Evolutionary conservation across 257 asterid genomes (phyloP), one percentile per base, ranked within the genome.

Genomic region (Voacanga thouarsii): DNA sequence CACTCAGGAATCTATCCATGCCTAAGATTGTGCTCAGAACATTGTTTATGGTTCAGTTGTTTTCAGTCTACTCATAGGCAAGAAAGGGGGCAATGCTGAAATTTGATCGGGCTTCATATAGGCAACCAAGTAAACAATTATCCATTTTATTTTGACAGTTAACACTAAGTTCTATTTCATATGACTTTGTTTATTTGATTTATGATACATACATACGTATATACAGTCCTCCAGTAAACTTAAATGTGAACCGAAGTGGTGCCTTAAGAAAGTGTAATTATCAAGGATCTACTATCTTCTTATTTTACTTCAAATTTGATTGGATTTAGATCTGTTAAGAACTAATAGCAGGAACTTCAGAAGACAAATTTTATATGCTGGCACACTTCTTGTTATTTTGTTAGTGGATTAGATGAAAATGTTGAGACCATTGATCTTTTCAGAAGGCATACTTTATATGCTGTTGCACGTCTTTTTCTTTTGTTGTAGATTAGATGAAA

Each of bases 371-470:
- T 68, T 21, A 19, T 53, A 39, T 43, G 26, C 69, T 55, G 70
- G 45, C 11, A 14, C 15, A 12, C 55, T 64, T 26, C 44, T 0
- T 41, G 18, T 37, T 75, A 19, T 60, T 23, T 28, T 0, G n/a
- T 49, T 79, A 55, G n/a, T 24, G 18, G 33, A 39, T 33, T 51
- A 15, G 37, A 41, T 79, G 68, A 63, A 41, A 72, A 72, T 64
- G 49, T 33, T 74, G 41, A 59, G 72, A 63, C 23, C 41, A 15
- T 37, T 23, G 26, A 37, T 50, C 33, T 77, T 49, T 65, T 26
- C 0, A 51, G 19, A 51, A 51, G 19, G 4, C 61, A 19, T 55
- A 4, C 61, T 55, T 55, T 55, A 55, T 4, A 18, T 23, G 61
- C 26, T 55, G 61, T 7, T 55, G 0, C 26, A 19, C 61, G 0